Evolutionary conservation across 305 asterid genomes (phyloP).

Genomic region (Fraxinus latifolia): DNA sequence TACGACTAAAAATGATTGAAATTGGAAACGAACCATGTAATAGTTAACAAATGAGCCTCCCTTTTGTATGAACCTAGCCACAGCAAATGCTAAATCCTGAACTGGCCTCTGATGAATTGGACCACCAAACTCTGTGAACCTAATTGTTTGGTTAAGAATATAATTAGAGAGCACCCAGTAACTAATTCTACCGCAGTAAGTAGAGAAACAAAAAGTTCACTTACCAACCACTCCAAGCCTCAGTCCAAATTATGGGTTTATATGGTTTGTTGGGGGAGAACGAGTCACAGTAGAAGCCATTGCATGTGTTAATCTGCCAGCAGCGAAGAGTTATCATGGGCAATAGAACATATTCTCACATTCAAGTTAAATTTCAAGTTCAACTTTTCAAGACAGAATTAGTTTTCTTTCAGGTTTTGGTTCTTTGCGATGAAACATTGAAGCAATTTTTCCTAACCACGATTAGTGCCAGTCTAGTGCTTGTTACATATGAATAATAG

Average conservation of each 20-base stretch:
- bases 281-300: conserved; percentile 90
- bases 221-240: conserved; percentile 99
- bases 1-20: not conserved
- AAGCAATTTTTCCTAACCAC: not conserved
- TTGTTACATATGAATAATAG: not conserved
- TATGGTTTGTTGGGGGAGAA: conserved; percentile 81
- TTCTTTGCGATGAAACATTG: not conserved
- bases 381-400: not conserved
- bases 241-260: conserved; percentile 96
- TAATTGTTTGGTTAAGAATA: conserved; percentile 27
- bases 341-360: not conserved
- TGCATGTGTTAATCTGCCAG: conserved; percentile 88
- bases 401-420: not conserved
- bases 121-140: conserved; percentile 91
- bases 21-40: conserved; percentile 71
- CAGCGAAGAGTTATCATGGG: conserved; percentile 7
- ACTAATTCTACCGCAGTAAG: conserved; percentile 6
- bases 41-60: conserved; percentile 93
- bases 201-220: not conserved
- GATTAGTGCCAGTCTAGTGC: not conserved
- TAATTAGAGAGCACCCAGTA: conserved; percentile 6
- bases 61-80: conserved; percentile 79
- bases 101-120: conserved; percentile 76
- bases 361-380: not conserved
- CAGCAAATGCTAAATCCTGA: conserved; percentile 95